Percentiles rank a stretch among this genome's conserved stretches.
Evolutionary conservation across 2,329 filamentous ascomycete species (phyloP).

Genomic region (Tolypocladium endophyticum): DNA sequence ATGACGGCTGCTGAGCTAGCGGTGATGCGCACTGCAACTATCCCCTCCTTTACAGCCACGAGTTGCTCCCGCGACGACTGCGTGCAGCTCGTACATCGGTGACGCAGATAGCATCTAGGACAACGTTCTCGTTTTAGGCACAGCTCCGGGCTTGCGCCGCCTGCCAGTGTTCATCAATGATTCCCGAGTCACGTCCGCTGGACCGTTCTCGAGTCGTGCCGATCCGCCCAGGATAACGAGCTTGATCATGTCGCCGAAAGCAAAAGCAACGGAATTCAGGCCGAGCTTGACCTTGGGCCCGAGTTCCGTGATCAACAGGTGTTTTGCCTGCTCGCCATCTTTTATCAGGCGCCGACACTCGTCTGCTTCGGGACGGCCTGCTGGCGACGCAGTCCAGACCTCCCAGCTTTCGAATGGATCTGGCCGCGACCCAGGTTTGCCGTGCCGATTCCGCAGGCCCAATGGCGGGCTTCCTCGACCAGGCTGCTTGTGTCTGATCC

Average conservation of each 20-base stretch:
- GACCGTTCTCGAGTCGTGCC: constrained; percentile 46
- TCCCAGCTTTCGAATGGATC: constrained; percentile 34
- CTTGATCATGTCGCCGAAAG: constrained; percentile 64
- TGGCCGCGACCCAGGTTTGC: constrained; percentile 10
- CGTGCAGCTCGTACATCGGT: background rate
- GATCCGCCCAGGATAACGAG: constrained; percentile 53
- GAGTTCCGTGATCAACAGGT: constrained; percentile 53
- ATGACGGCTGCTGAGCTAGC: background rate
- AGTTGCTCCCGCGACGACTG: background rate
- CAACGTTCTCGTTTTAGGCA: constrained; percentile 6
- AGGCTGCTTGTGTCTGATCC: constrained; percentile 40
- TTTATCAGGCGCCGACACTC: constrained; percentile 35
- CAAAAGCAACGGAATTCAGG: constrained; percentile 55
- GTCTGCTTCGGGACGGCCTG: constrained; percentile 30
- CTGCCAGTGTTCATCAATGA: constrained; percentile 25
- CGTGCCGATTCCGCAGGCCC: constrained; percentile 19
- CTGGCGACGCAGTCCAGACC: constrained; percentile 40
- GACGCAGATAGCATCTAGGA: background rate
- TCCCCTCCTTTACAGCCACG: background rate
- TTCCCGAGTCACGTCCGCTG: constrained; percentile 17
- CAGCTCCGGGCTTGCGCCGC: constrained; percentile 22
- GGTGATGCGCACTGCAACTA: background rate
- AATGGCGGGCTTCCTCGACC: constrained; percentile 5
- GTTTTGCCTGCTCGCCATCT: constrained; percentile 29
- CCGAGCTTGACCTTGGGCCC: constrained; percentile 57